phyloP scores from a whole-genome alignment of 148 eudicot species.

The Vaccinium darrowii region DNA sequence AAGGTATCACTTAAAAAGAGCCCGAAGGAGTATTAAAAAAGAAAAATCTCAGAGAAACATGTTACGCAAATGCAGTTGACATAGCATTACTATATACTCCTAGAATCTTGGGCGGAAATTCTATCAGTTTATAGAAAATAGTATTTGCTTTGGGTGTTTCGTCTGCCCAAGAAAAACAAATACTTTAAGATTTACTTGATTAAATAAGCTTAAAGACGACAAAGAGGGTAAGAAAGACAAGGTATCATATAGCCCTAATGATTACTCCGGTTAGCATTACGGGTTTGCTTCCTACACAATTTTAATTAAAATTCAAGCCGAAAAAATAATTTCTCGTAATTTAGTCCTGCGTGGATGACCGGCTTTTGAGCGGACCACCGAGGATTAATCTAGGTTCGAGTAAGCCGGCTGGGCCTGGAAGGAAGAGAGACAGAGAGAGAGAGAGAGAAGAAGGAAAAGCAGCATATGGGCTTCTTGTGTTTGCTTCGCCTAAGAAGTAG shows the following conservation, averaged over 20 bases:
- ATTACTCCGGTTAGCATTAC: no score
- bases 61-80: background rate
- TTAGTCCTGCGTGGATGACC: no score
- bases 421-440: no score
- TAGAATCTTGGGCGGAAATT: background rate
- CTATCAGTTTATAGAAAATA: background rate
- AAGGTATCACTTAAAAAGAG: no score
- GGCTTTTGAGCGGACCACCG: no score
- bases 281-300: no score
- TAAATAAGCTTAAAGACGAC: conserved; percentile 17
- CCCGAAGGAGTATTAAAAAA: background rate
- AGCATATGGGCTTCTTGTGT: background rate
- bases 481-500: background rate
- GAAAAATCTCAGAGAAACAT: background rate
- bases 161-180: background rate
- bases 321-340: no score
- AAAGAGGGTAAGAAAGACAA: conserved; percentile 15
- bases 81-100: background rate
- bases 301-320: no score
- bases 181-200: background rate
- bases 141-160: background rate
- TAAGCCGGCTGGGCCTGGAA: no score
- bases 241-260: conserved; percentile 14
- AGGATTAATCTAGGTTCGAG: no score
- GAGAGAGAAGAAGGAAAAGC: no score